Base-by-base conservation (phyloP, 768 basidiomycete genomes). In the Boletus subparvulus region DNA sequence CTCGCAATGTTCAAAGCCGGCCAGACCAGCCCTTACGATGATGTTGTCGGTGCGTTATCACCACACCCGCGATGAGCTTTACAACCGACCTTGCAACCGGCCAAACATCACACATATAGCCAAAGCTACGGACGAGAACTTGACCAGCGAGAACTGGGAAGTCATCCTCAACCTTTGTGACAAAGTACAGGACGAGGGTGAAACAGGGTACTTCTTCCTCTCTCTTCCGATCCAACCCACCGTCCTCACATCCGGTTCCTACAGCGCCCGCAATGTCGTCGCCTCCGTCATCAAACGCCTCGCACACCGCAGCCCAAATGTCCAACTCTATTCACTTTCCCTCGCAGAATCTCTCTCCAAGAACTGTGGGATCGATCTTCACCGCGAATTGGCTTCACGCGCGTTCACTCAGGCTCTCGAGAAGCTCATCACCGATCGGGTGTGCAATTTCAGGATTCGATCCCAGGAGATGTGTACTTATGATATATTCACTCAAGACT, bases 51-150 rank as follows among this genome's bases (percentile, higher is more conserved):
- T 94, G 61, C 70, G 91, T 85, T 14, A 19, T 24, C 57, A 36
- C 52, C 48, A 50, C 42, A 19, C 52, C 13, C 47, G 8, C 58
- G 50, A 48, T 28, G 32, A 48, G 50, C 52, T 49, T 35, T 43
- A 21, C 56, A 32, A 35, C 64, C 30, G 30, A 63, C 47, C 32
- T 28, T 19, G 33, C 14, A 37, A 59, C 33, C 16, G 2, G n/a
- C 21, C 24, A 10, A 28, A n/a, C 26, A 24, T 35, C 52, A 32
- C 12, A 30, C 11, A 45, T 41, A n/a, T 73, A 97, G 95, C 74
- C 65, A 96, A 97, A 75, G 90, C 96, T 35, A 99, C 97, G n/a
- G 93, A 95, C 71, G 97, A 98, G 82, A 94, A 94, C 71, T 78
- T 95, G 56, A 95, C 95, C 1, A 80, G 81, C 53, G 96, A 97